Percentiles rank a stretch among this genome's conserved stretches.
Conservation (phyloP, 2,329 filamentous ascomycete species). For the Claviceps spartinae region DNA sequence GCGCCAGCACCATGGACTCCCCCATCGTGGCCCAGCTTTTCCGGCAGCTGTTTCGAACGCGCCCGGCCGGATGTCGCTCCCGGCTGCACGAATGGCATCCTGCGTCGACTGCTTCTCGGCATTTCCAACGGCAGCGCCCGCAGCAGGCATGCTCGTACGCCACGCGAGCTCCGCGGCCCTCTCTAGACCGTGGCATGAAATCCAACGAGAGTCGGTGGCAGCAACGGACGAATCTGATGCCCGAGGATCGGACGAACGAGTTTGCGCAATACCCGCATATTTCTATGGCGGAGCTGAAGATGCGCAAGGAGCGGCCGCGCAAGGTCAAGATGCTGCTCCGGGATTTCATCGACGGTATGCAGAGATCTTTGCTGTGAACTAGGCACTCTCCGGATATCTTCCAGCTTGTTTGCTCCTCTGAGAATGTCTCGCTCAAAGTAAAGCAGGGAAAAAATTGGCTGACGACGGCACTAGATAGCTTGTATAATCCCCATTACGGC, state of each 20-base stretch:
- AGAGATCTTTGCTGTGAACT: not conserved
- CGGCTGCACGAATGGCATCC: slow-evolving; percentile 4
- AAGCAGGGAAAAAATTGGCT: slow-evolving; percentile 7
- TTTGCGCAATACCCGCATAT: slow-evolving; percentile 73
- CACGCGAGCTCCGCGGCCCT: slow-evolving; percentile 14
- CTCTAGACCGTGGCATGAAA: slow-evolving; percentile 25
- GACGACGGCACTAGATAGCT: slow-evolving; percentile 48
- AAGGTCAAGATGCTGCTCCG: slow-evolving; percentile 93
- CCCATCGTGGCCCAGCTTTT: slow-evolving; percentile 66
- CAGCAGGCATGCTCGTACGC: slow-evolving; percentile 14
- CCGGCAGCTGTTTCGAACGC: slow-evolving; percentile 68
- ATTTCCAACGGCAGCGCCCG: not conserved
- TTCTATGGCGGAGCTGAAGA: slow-evolving; percentile 65
- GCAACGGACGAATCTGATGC: slow-evolving; percentile 63
- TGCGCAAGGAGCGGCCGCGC: slow-evolving; percentile 60
- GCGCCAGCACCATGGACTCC: slow-evolving; percentile 55
- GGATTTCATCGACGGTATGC: slow-evolving; percentile 84
- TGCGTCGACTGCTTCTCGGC: slow-evolving; percentile 1
- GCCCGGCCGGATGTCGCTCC: slow-evolving; percentile 21
- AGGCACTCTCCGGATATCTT: too few species aligned
- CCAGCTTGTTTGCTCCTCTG: too few species aligned
- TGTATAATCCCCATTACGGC: slow-evolving; percentile 89
- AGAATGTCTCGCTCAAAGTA: not conserved
- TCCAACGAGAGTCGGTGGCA: slow-evolving; percentile 67
- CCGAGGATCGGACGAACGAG: slow-evolving; percentile 65